Evolutionary conservation across 129 eudicot genomes (phyloP).

Genomic region (Heracleum sosnowskyi): DNA sequence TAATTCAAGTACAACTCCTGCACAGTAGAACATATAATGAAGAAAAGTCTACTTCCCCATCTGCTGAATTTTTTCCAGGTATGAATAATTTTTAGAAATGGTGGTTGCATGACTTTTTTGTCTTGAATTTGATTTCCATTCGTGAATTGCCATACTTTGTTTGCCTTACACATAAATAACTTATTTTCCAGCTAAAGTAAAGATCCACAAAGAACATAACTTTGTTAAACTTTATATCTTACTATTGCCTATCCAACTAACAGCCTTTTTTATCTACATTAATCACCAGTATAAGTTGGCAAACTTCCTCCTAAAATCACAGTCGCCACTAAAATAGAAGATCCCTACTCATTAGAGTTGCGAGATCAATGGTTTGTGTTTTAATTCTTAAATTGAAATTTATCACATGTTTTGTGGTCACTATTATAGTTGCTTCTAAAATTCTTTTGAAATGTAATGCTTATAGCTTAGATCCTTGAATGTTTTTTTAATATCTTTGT

Average conservation of each 20-base stretch:
- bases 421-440: background rate
- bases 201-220: background rate
- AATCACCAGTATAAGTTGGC: background rate
- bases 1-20: constrained; percentile 56
- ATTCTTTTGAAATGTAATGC: background rate
- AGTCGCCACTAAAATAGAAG: background rate
- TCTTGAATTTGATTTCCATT: background rate
- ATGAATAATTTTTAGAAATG: background rate
- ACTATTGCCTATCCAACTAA: background rate
- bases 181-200: background rate
- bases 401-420: background rate
- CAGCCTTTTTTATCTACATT: background rate
- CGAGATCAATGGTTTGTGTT: background rate
- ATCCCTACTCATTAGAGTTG: background rate
- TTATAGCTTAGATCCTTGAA: background rate
- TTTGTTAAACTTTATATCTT: background rate
- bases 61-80: constrained; percentile 84
- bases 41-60: constrained; percentile 46
- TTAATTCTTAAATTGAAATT: background rate
- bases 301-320: background rate
- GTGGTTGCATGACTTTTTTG: background rate
- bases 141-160: background rate
- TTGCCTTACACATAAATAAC: background rate
- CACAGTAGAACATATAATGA: constrained; percentile 41
- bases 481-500: background rate